Evolutionary conservation across 2,329 filamentous ascomycete genomes (phyloP).

Genomic region (Clonostachys sp.): DNA sequence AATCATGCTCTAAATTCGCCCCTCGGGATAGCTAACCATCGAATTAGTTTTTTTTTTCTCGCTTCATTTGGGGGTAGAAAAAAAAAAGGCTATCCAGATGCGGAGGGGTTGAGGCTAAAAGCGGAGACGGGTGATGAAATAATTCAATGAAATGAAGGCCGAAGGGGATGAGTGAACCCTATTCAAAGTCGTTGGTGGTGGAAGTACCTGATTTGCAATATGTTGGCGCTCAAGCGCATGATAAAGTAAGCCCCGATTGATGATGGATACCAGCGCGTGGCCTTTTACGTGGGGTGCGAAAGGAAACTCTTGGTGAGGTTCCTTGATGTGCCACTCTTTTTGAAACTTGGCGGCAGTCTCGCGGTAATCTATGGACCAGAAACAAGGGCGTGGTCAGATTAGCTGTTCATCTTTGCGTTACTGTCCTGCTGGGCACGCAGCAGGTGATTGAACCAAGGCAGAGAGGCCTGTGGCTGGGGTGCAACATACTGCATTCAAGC

Average conservation of each 20-base stretch:
- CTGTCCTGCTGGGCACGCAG: not conserved
- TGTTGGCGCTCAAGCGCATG: constrained; percentile 54
- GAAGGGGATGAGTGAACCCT: too few relatives aligned
- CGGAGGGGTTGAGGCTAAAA: constrained; percentile 5
- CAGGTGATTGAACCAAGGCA: not conserved
- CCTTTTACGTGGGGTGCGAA: constrained; percentile 63
- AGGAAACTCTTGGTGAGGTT: constrained; percentile 57
- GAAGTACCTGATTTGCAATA: constrained; percentile 42
- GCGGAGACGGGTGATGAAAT: constrained; percentile 5
- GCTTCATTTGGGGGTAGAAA: not conserved
- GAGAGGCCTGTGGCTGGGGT: not conserved
- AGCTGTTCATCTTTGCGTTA: not conserved
- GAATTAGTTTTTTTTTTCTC: not conserved
- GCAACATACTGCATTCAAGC: constrained; percentile 57
- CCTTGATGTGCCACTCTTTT: constrained; percentile 61
- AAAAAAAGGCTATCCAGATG: too few relatives aligned
- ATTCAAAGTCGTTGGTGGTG: constrained; percentile 1
- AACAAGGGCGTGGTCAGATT: not conserved
- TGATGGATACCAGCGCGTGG: constrained; percentile 57
- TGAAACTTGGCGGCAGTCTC: constrained; percentile 65
- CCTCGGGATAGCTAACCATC: constrained; percentile 38
- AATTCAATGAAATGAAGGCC: not conserved
- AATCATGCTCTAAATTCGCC: constrained; percentile 39
- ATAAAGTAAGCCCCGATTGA: constrained; percentile 61
- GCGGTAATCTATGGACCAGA: constrained; percentile 51